Percentiles rank a stretch among this genome's conserved stretches.
phyloP scores from a whole-genome alignment of 768 basidiomycete species.

The Tylopilus subfusipes region DNA sequence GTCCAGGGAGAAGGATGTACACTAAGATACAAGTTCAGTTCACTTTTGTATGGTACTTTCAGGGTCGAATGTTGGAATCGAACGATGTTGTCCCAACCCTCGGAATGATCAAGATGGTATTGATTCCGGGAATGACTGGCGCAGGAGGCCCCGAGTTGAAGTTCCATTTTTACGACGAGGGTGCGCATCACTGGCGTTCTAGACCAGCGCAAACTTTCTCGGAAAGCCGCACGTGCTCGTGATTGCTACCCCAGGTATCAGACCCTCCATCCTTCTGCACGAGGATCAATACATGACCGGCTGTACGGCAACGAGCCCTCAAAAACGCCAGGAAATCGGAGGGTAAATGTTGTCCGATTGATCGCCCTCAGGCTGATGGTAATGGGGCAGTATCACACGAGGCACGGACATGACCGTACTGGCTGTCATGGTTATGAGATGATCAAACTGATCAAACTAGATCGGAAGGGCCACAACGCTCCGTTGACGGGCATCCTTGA shows the following conservation, averaged over 20 bases:
- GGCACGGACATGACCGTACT: not conserved
- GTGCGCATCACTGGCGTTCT: not conserved
- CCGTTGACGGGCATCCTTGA: not conserved
- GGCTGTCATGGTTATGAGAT: not conserved
- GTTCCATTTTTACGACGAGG: not conserved
- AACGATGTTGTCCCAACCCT: not conserved
- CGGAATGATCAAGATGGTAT: not conserved
- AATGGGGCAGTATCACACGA: not conserved
- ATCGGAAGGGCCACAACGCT: not conserved
- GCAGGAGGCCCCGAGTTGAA: not conserved
- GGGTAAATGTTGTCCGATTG: not conserved
- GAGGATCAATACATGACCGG: not conserved
- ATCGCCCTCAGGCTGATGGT: not conserved
- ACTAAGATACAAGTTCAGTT: not conserved
- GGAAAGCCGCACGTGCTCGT: not conserved
- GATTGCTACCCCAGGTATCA: not conserved
- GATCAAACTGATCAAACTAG: not conserved
- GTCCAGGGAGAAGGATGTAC: too few species aligned
- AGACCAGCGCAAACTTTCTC: not conserved
- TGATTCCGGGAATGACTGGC: not conserved
- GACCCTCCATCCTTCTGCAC: not conserved
- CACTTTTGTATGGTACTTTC: not conserved
- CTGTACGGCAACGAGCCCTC: not conserved
- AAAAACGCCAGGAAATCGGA: not conserved
- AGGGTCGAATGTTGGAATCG: not conserved